These are phyloP conservation scores for Amoebophrya sp. DNA, from an alignment of 169 alveolate genomes.

Conservation along the genomic window DNA sequence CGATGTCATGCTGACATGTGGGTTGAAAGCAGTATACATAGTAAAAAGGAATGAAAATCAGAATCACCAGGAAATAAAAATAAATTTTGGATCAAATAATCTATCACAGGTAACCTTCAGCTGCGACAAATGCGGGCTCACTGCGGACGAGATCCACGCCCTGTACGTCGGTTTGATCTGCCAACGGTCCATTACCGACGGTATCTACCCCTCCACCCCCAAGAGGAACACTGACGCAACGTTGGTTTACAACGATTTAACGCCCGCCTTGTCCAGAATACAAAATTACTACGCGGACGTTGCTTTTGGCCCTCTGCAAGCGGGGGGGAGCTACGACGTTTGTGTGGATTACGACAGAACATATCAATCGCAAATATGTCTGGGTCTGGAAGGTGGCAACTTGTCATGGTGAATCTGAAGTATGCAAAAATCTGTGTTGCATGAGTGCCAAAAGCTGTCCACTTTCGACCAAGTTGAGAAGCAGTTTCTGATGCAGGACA, in stretches of 20 bases:
- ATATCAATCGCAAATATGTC: no score
- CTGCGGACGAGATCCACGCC: background rate
- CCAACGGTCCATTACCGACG: background rate
- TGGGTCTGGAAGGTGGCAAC: no score
- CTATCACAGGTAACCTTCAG: background rate
- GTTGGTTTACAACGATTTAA: background rate
- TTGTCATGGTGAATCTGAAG: no score
- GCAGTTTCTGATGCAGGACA: no score
- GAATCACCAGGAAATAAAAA: no score
- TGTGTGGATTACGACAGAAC: background rate
- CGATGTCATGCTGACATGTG: no score
- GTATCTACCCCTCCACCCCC: background rate
- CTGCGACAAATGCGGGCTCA: background rate
- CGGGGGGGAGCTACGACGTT: background rate
- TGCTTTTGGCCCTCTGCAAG: background rate
- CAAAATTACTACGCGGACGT: background rate
- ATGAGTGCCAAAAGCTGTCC: no score
- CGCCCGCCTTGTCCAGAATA: background rate
- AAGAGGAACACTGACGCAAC: background rate
- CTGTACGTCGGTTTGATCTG: background rate
- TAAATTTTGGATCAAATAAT: no score
- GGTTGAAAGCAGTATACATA: no score
- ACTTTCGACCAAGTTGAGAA: no score
- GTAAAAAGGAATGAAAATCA: no score
- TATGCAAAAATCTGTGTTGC: no score